phyloP scores from a whole-genome alignment of 306 rosid genomes.

The Cicer arietinum region DNA sequence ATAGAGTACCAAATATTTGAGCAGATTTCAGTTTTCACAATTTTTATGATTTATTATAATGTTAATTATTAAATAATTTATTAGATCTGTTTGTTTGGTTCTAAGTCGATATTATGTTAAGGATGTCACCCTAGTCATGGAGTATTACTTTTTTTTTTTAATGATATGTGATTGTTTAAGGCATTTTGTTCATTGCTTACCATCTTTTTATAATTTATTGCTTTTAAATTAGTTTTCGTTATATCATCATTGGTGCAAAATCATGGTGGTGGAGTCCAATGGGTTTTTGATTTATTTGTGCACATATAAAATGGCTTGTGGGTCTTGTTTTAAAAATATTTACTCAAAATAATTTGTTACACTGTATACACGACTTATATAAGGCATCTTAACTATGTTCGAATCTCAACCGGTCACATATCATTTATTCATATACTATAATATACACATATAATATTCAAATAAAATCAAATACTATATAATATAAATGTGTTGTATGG shows the following conservation, averaged over 20 bases:
- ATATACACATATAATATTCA: no score
- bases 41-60: not conserved
- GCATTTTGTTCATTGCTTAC: conserved; percentile 21
- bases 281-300: conserved; percentile 16
- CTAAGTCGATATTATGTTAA: conserved; percentile 5
- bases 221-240: conserved; percentile 31
- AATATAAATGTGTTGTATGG: conserved; percentile 11
- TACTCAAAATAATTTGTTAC: not conserved
- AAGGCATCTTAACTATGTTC: no score
- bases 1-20: not conserved
- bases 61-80: not conserved
- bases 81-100: conserved; percentile 23
- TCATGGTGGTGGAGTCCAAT: conserved; percentile 30
- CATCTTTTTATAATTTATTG: not conserved
- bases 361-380: no score
- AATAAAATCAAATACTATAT: no score
- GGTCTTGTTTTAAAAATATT: conserved; percentile 21
- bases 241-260: conserved; percentile 6
- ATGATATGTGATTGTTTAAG: not conserved
- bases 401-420: no score
- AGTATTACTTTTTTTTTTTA: not conserved
- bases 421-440: no score
- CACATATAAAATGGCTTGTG: conserved; percentile 6
- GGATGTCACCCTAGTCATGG: conserved; percentile 13
- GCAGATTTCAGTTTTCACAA: conserved; percentile 19